Base-by-base conservation (phyloP, 106 monocot genomes). In the Acanthochlamys bracteata region DNA sequence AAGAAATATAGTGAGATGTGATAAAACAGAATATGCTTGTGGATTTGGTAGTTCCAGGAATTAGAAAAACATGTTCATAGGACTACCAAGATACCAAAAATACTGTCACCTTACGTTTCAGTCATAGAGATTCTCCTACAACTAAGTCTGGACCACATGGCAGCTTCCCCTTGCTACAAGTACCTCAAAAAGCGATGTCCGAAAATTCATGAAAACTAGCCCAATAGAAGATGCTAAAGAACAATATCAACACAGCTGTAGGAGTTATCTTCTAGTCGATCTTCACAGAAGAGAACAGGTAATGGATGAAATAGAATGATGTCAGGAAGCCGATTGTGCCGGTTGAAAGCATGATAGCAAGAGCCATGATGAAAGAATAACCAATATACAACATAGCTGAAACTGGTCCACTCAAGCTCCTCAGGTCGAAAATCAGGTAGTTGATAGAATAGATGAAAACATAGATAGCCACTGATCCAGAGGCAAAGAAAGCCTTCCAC, bases 401-500 rank as follows among this genome's bases (percentile, higher is more conserved):
- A 19, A 82, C 82, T 6, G 86, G 78, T 10, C 86, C 86, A 64
- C 82, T 79, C 70, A 86, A 79, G 69, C 86, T 86, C 66, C 75
- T 66, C 7, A 86, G 75, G 62, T 86, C 86, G 43, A 86, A 79
- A 4, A 86, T 69, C 76, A 82, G 64, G 82, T 82, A 86, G 59
- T 86, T 82, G 67, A 82, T 72, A 11, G 82, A 86, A 64, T 86
- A 86, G 0, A 86, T 63, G 61, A 86, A 82, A 24, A 86, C 82
- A 64, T 86, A 86, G 25, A 86, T 57, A 6, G 86, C 79, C 33
- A 82, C 86, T 2, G 82, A 82, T 11, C 82, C 86, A 25, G 82
- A 82, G 7, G 86, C 82, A 61, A 74, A 82, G 76, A 86, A 86
- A 49, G 82, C 66, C 52, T 86, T 86, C 86, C 86, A 86, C 86